These are phyloP conservation scores for Rheum nobile DNA, from an alignment of 148 eudicot genomes.

Conservation along the genomic window DNA sequence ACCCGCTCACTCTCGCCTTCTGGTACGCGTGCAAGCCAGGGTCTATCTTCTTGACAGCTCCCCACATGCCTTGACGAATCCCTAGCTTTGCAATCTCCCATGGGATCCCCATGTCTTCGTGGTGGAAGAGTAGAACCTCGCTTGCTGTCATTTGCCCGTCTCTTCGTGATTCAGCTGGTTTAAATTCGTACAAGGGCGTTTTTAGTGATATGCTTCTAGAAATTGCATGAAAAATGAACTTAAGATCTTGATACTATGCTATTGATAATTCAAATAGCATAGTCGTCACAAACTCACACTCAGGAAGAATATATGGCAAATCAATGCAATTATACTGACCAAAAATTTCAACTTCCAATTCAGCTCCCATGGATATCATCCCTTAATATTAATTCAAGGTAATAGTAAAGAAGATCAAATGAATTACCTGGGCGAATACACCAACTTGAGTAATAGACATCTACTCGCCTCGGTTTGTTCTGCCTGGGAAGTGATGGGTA, in stretches of 20 bases:
- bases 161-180: constrained; percentile 58
- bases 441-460: constrained; percentile 93
- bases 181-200: neutral
- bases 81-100: constrained; percentile 89
- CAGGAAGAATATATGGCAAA: neutral
- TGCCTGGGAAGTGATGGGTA: constrained; percentile 42
- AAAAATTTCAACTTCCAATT: neutral
- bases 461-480: constrained; percentile 88
- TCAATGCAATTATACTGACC: neutral
- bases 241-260: neutral
- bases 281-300: no score
- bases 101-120: constrained; percentile 98
- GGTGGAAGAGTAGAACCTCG: constrained; percentile 87
- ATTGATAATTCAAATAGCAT: neutral
- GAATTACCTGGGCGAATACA: constrained; percentile 71
- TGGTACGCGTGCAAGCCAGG: constrained; percentile 73
- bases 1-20: constrained; percentile 45
- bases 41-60: constrained; percentile 73
- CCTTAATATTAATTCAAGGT: neutral
- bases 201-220: constrained; percentile 4
- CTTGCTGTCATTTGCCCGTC: constrained; percentile 63
- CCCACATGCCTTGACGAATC: constrained; percentile 94
- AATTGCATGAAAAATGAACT: neutral
- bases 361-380: neutral
- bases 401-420: neutral